Percentiles rank a stretch among this genome's conserved stretches.
Conservation (phyloP, 495 filamentous ascomycete species). For the Aspergillus egyptiacus region DNA sequence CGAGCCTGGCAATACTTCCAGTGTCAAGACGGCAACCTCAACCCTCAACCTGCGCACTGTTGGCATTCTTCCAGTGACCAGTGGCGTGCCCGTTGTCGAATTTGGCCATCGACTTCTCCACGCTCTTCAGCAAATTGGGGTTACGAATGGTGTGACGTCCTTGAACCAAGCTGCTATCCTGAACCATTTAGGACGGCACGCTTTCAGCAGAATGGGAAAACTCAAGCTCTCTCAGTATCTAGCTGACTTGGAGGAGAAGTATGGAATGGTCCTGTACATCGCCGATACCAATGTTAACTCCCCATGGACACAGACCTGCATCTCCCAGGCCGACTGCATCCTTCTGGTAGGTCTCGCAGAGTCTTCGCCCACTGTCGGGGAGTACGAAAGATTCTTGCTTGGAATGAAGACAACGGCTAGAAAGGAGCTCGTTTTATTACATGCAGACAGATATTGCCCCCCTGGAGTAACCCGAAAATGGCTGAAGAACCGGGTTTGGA, state of each 20-base stretch:
- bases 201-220: conserved; percentile 96
- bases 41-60: conserved; percentile 90
- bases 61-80: conserved; percentile 82
- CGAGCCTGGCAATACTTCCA: conserved; percentile 52
- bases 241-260: conserved; percentile 95
- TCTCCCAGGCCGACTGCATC: conserved; percentile 92
- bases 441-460: conserved; percentile 81
- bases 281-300: conserved; percentile 96
- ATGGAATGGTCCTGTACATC: conserved; percentile 90
- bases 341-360: conserved; percentile 89
- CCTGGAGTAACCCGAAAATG: conserved; percentile 80
- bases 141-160: conserved; percentile 81
- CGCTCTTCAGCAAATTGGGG: conserved; percentile 81
- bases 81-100: conserved; percentile 89
- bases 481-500: conserved; percentile 92
- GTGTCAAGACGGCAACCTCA: conserved; percentile 68
- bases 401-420: conserved; percentile 96
- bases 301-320: conserved; percentile 98
- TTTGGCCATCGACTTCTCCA: conserved; percentile 87
- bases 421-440: conserved; percentile 90
- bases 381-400: conserved; percentile 91
- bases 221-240: conserved; percentile 93
- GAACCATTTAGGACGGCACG: conserved; percentile 89
- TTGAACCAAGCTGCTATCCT: conserved; percentile 90
- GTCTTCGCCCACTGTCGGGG: conserved; percentile 80